Conservation (phyloP, 495 filamentous ascomycete species). For the Talaromyces adpressus region DNA sequence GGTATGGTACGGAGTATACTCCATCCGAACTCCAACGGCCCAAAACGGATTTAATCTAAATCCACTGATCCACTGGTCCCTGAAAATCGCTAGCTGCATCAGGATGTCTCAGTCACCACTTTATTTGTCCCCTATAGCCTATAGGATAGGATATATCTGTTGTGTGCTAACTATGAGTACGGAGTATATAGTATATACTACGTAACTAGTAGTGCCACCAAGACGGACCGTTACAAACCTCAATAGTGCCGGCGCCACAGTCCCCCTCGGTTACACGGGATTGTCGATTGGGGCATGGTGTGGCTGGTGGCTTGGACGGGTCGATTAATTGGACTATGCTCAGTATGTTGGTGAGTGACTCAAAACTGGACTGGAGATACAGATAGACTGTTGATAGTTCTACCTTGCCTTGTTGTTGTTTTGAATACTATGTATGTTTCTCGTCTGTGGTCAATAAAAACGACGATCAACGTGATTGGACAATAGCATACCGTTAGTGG, state of each 20-base stretch:
- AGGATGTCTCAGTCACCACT: not conserved
- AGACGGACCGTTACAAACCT: not conserved
- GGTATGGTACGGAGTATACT: no score
- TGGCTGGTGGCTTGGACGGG: not conserved
- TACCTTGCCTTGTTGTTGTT: not conserved
- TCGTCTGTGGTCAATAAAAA: not conserved
- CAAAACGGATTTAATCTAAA: no score
- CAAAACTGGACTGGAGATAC: not conserved
- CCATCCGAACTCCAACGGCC: no score
- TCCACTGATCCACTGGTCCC: not conserved
- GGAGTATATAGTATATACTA: no score
- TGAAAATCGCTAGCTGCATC: not conserved
- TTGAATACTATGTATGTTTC: no score
- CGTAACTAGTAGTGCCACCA: not conserved
- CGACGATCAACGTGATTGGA: not conserved
- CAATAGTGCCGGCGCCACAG: not conserved
- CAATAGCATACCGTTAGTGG: not conserved
- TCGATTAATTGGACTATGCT: no score
- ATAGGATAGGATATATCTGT: no score
- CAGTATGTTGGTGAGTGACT: not conserved
- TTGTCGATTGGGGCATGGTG: not conserved
- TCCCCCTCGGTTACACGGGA: not conserved
- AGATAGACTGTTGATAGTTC: not conserved
- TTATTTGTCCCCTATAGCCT: not conserved
- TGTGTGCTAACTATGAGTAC: no score